Conservation (phyloP, 2,329 filamentous ascomycete species). For the Penicillium sp. region DNA sequence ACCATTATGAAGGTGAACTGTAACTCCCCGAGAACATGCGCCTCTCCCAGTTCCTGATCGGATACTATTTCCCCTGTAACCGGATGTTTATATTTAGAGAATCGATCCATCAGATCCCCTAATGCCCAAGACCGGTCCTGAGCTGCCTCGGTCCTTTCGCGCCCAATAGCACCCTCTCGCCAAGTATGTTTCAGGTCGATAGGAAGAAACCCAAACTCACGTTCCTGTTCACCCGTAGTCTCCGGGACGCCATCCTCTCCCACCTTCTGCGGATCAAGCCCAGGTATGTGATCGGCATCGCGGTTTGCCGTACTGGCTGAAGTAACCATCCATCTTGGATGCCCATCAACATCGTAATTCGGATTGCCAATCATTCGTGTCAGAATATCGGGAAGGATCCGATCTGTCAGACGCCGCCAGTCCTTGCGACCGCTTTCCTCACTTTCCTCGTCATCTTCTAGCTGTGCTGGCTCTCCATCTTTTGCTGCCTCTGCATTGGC, state of each 20-base stretch:
- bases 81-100: constrained; percentile 27
- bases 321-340: constrained; percentile 55
- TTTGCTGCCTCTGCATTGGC: constrained; percentile 32
- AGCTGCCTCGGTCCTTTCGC: constrained; percentile 62
- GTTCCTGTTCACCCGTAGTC: constrained; percentile 38
- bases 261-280: constrained; percentile 41
- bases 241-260: constrained; percentile 17
- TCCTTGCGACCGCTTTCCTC: constrained; percentile 49
- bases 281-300: constrained; percentile 62
- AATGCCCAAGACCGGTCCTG: constrained; percentile 64
- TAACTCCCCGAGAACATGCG: constrained; percentile 56
- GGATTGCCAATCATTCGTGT: constrained; percentile 50
- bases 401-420: constrained; percentile 55
- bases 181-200: constrained; percentile 64
- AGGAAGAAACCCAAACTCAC: constrained; percentile 56
- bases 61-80: constrained; percentile 31
- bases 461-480: constrained; percentile 5
- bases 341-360: constrained; percentile 37
- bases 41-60: constrained; percentile 30
- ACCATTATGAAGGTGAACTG: constrained; percentile 65
- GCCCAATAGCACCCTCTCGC: constrained; percentile 60
- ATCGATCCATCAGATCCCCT: constrained; percentile 50
- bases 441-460: constrained; percentile 26
- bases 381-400: constrained; percentile 52
- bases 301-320: constrained; percentile 58